phyloP scores from a whole-genome alignment of 306 rosid species.

The Leucaena leucocephala region DNA sequence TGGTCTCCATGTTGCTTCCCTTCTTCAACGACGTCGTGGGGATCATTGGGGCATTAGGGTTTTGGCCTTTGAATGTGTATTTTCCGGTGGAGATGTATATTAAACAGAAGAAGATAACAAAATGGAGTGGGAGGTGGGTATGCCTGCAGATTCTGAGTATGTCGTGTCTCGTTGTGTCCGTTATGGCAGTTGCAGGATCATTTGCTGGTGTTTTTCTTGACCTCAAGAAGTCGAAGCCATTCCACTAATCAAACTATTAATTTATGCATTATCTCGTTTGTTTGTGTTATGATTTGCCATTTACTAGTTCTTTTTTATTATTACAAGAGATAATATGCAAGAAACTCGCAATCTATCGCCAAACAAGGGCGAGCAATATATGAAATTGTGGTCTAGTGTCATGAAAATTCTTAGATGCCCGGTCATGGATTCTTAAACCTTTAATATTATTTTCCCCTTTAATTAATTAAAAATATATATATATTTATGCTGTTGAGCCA shows the following conservation, averaged over 20 bases:
- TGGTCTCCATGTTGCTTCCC: slow-evolving; percentile 72
- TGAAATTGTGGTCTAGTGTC: no score
- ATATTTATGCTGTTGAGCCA: no score
- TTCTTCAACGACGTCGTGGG: slow-evolving; percentile 78
- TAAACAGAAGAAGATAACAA: slow-evolving; percentile 55
- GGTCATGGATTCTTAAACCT: no score
- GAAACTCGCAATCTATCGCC: no score
- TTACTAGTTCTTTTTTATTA: no score
- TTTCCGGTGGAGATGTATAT: slow-evolving; percentile 31
- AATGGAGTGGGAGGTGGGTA: slow-evolving; percentile 71
- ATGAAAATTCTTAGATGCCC: no score
- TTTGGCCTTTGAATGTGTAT: slow-evolving; percentile 76
- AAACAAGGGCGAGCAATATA: no score
- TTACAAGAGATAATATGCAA: no score
- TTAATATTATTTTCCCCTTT: no score
- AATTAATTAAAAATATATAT: no score
- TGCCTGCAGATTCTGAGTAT: slow-evolving; percentile 49
- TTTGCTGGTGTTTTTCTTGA: slow-evolving; percentile 48
- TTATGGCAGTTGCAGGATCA: slow-evolving; percentile 63
- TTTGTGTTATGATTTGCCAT: no score
- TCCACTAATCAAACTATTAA: slow-evolving; percentile 34
- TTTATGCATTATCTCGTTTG: background rate
- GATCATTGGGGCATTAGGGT: slow-evolving; percentile 71
- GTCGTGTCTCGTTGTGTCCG: slow-evolving; percentile 48
- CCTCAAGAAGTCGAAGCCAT: slow-evolving; percentile 52